Percentiles rank a stretch among this genome's conserved stretches.
Evolutionary conservation across 2,329 filamentous ascomycete species (phyloP).

Genomic region (Botrytis fragariae): DNA sequence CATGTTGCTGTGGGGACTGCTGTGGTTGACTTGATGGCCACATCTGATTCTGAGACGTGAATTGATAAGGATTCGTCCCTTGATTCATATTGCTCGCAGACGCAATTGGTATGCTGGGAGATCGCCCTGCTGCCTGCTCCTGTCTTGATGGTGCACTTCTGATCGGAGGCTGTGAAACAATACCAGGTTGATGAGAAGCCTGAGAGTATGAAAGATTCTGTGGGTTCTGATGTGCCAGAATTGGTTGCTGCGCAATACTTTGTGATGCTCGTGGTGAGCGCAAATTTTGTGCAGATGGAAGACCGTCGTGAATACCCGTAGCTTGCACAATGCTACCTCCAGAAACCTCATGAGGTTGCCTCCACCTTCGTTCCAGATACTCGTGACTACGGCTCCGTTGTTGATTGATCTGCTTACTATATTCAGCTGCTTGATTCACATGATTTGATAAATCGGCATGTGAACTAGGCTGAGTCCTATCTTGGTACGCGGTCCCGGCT

Average conservation of each 20-base stretch:
- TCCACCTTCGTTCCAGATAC: conserved; percentile 80
- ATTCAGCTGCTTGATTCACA: conserved; percentile 84
- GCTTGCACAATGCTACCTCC: conserved; percentile 42
- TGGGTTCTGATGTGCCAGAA: conserved; percentile 43
- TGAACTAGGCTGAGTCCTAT: conserved; percentile 74
- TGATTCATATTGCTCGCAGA: conserved; percentile 54
- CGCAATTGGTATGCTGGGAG: conserved; percentile 58
- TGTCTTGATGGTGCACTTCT: conserved; percentile 63
- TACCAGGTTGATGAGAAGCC: conserved; percentile 68
- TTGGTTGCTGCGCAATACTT: conserved; percentile 54
- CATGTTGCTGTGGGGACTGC: conserved; percentile 57
- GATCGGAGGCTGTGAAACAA: conserved; percentile 70
- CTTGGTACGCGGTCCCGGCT: conserved; percentile 81
- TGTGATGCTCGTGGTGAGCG: conserved; percentile 58
- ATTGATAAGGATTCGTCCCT: conserved; percentile 53
- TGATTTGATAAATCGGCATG: conserved; percentile 80
- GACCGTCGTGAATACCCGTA: conserved; percentile 42
- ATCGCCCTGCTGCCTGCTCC: conserved; percentile 60
- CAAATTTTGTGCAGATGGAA: conserved; percentile 53
- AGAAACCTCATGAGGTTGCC: conserved; percentile 76
- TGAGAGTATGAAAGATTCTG: conserved; percentile 62
- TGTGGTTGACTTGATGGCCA: conserved; percentile 62
- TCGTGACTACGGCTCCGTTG: conserved; percentile 76
- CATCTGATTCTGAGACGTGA: conserved; percentile 59
- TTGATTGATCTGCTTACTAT: conserved; percentile 79